Base-by-base conservation (phyloP, 2,329 filamentous ascomycete genomes). In the Botrytis aclada region DNA sequence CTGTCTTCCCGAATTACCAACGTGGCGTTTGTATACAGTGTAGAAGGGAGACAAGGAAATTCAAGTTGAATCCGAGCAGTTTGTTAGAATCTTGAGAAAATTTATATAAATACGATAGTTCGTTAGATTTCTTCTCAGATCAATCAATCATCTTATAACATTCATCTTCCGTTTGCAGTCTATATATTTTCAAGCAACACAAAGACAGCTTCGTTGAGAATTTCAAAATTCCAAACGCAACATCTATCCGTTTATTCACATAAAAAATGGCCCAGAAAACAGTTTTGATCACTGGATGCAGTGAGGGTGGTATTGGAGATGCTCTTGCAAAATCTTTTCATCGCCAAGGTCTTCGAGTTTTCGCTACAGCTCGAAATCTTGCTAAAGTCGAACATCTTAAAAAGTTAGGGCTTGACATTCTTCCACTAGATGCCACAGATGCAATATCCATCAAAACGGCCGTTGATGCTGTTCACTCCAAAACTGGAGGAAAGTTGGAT, bases 401-500 rank as follows among this genome's bases (percentile, higher is more conserved):
- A 41, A 51, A 73, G 34, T 29, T 78, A 16, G 83, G 82, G 16
- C 79, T 79, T 10, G 74, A 75, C 3, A 80, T 81, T 22, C 71
- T 85, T 22, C 43, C 76, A 2, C 78, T 86, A 2, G 84, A 86
- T 73, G 83, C 85, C 7, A 82, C 80, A 5, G 79, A 81, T 45
- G 51, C 77, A 9, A 75, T 76, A 1, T 84, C 82, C 1, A 82
- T 86, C 73, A 72, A 75, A 41, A 6, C 47, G 39, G 80, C 81
- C 4, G 80, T 82, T 47, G 77, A 78, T 9, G 72, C 77, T 20
- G 79, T 85, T 37, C 72, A 77, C 8, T 71, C 71, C 16, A 75
- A 79, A 14, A 82, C 82, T 0, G 82, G 80, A 37, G 82, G 82
- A 22, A 81, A 74, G 25, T 79, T 85, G 20, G 82, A 85, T 73